Conservation (phyloP, 192 early-diverging fungal species). For the Coemansia sp. region DNA sequence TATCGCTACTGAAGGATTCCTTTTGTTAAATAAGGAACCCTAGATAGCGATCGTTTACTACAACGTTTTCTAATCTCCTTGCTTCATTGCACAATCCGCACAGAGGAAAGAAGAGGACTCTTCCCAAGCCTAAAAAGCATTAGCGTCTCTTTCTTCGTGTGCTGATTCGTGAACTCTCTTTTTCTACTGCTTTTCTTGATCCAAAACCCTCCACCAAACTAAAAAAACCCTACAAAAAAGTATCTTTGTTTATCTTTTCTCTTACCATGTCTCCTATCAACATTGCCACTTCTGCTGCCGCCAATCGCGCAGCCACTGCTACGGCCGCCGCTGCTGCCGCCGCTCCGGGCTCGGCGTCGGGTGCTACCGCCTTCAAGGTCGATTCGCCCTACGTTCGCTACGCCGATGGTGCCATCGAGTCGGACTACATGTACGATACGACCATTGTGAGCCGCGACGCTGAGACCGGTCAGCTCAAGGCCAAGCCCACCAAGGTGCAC, state of each 20-base stretch:
- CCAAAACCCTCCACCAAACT: slow-evolving; percentile 19
- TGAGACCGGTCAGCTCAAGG: slow-evolving; percentile 64
- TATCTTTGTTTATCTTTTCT: slow-evolving; percentile 20
- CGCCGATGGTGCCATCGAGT: slow-evolving; percentile 72
- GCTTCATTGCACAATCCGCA: slow-evolving; percentile 78
- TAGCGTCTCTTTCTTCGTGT: slow-evolving; percentile 39
- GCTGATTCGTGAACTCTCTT: slow-evolving; percentile 26
- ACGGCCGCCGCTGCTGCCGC: slow-evolving; percentile 24
- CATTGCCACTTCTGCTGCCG: slow-evolving; percentile 20
- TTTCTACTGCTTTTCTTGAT: slow-evolving; percentile 17
- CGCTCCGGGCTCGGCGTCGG: slow-evolving; percentile 20
- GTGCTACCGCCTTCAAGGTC: slow-evolving; percentile 74
- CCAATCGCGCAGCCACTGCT: slow-evolving; percentile 30
- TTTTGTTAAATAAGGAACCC: slow-evolving; percentile 1
- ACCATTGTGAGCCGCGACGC: slow-evolving; percentile 72
- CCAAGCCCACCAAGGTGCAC: slow-evolving; percentile 79
- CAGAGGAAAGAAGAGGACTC: slow-evolving; percentile 69
- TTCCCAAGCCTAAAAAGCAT: slow-evolving; percentile 66
- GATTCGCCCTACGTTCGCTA: slow-evolving; percentile 87
- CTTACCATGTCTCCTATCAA: slow-evolving; percentile 39
- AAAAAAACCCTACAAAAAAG: slow-evolving; percentile 15
- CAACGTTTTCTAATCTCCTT: slow-evolving; percentile 76
- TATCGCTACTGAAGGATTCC: slow-evolving; percentile 9
- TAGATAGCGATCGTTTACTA: slow-evolving; percentile 9
- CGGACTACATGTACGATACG: slow-evolving; percentile 89